A percentile compares a stretch with the other conserved stretches of the same genome.
Evolutionary conservation across 345 rosid genomes (phyloP).

Genomic region (Turnera subulata): DNA sequence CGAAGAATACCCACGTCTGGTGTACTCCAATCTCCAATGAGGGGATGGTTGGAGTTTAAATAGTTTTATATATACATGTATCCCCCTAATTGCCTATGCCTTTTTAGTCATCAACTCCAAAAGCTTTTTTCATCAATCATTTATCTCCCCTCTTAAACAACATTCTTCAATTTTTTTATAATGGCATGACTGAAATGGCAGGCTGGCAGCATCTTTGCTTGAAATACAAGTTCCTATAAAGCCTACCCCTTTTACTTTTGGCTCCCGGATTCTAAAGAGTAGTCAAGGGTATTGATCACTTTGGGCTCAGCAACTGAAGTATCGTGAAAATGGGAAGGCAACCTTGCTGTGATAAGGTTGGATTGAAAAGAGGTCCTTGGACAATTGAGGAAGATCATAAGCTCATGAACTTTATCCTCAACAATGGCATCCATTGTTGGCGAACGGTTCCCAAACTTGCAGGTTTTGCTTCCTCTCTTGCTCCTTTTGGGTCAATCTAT

Average conservation of each 20-base stretch:
- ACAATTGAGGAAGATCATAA: constrained; percentile 92
- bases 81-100: not conserved
- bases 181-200: constrained; percentile 34
- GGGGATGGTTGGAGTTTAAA: constrained; percentile 19
- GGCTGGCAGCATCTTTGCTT: constrained; percentile 32
- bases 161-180: constrained; percentile 16
- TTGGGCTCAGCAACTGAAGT: not conserved
- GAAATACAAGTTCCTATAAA: constrained; percentile 20
- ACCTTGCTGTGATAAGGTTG: constrained; percentile 94
- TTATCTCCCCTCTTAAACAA: constrained; percentile 26
- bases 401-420: constrained; percentile 79
- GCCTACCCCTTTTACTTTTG: constrained; percentile 1
- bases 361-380: constrained; percentile 97
- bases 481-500: too few species aligned
- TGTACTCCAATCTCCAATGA: constrained; percentile 19
- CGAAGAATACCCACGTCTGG: constrained; percentile 36
- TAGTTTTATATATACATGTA: constrained; percentile 7
- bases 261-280: not conserved
- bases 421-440: constrained; percentile 96
- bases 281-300: not conserved
- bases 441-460: constrained; percentile 88
- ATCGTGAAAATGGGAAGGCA: constrained; percentile 62
- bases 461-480: constrained; percentile 37
- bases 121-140: constrained; percentile 33
- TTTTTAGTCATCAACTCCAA: not conserved